Conservation (phyloP, 2,329 filamentous ascomycete genomes). For the Fusarium napiforme region DNA sequence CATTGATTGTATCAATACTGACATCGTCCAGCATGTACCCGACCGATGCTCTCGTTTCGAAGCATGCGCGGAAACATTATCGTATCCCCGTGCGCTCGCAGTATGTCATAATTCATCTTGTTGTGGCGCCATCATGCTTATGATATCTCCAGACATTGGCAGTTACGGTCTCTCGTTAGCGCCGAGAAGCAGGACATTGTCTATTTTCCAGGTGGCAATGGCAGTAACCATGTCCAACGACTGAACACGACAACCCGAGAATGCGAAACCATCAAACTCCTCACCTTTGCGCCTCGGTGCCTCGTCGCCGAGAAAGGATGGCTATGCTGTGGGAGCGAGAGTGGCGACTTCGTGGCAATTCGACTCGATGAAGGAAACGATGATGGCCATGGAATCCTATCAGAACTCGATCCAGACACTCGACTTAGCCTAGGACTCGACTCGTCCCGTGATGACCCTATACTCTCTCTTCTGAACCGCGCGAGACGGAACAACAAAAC, state of each 20-base stretch:
- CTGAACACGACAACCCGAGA: conserved; percentile 76
- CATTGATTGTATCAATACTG: conserved; percentile 14
- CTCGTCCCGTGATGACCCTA: conserved; percentile 48
- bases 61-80: conserved; percentile 72
- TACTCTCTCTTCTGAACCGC: conserved; percentile 53
- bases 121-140: conserved; percentile 19
- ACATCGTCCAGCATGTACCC: conserved; percentile 66
- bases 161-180: conserved; percentile 90
- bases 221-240: conserved; percentile 72
- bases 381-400: conserved; percentile 39
- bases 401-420: conserved; percentile 50
- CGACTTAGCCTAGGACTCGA: conserved; percentile 48
- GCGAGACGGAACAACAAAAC: conserved; percentile 56
- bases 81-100: conserved; percentile 72
- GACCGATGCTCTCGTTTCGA: conserved; percentile 72
- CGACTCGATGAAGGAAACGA: conserved; percentile 62
- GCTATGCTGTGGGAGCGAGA: conserved; percentile 90
- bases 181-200: conserved; percentile 79
- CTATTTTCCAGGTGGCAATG: conserved; percentile 83
- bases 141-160: conserved; percentile 73
- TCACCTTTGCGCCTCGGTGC: conserved; percentile 83
- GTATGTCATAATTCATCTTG: conserved; percentile 57
- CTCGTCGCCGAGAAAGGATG: conserved; percentile 87
- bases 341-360: conserved; percentile 87
- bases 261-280: conserved; percentile 76